phyloP scores from a whole-genome alignment of 1,284 basidiomycete species.

The Ceratobasidium sp. region DNA sequence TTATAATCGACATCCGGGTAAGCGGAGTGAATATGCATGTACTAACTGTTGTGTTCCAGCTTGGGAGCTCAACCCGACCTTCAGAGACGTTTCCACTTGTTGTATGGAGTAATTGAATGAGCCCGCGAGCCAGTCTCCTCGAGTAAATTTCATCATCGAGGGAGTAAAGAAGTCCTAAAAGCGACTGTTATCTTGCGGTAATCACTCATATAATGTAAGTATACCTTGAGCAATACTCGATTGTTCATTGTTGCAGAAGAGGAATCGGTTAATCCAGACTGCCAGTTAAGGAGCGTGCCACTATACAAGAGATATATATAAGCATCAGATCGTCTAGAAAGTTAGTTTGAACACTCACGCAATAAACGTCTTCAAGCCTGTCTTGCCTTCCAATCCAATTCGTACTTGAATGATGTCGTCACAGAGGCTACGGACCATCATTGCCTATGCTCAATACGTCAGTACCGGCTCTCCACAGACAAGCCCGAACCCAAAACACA shows the following conservation, averaged over 20 bases:
- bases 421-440: constrained; percentile 31
- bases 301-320: not conserved
- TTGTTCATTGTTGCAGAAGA: constrained; percentile 7
- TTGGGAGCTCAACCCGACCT: not conserved
- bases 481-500: not conserved
- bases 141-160: constrained; percentile 25
- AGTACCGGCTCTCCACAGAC: not conserved
- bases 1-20: not conserved
- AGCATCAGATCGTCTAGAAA: not conserved
- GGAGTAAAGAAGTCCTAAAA: constrained; percentile 21
- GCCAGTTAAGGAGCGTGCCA: constrained; percentile 29
- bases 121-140: constrained; percentile 33
- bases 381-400: not conserved
- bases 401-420: constrained; percentile 39
- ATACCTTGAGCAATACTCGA: constrained; percentile 15
- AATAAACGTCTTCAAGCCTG: not conserved
- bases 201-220: not conserved
- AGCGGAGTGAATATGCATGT: not conserved
- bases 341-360: not conserved
- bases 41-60: constrained; percentile 4
- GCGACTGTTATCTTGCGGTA: too few species aligned
- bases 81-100: not conserved
- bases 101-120: not conserved
- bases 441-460: not conserved
- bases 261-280: constrained; percentile 5